These are phyloP conservation scores for Macaranga tanarius DNA, from an alignment of 441 rosid genomes.

Conservation along the genomic window DNA sequence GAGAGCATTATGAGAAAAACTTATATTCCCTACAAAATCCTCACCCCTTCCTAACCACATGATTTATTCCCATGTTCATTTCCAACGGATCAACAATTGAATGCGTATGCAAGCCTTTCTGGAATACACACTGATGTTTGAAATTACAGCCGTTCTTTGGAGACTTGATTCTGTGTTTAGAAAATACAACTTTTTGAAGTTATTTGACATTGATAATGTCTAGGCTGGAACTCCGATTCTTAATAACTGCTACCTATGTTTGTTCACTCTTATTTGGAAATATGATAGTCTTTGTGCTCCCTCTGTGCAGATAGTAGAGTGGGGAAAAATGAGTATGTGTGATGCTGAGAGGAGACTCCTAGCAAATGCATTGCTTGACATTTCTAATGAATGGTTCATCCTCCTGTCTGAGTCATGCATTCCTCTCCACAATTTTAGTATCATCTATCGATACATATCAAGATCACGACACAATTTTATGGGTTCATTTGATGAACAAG, in stretches of 20 bases:
- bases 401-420: constrained; percentile 86
- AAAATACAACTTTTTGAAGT: neutral
- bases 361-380: constrained; percentile 84
- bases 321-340: constrained; percentile 97
- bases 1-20: too few relatives aligned
- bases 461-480: constrained; percentile 68
- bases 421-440: constrained; percentile 76
- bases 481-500: constrained; percentile 72
- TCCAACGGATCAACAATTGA: too few relatives aligned
- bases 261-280: neutral
- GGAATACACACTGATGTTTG: neutral
- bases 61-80: too few relatives aligned
- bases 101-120: neutral
- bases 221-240: neutral
- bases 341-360: constrained; percentile 91
- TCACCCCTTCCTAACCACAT: too few relatives aligned
- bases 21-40: too few relatives aligned
- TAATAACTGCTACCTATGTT: neutral
- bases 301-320: constrained; percentile 57
- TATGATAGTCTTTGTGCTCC: neutral
- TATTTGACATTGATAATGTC: neutral
- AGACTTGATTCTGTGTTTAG: neutral
- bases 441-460: constrained; percentile 55
- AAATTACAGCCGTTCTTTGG: neutral
- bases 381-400: constrained; percentile 90